A percentile compares a stretch with the other conserved stretches of the same genome.
These are phyloP conservation scores for Dysphania ambrosioides DNA, from an alignment of 148 eudicot species.

Conservation along the genomic window DNA sequence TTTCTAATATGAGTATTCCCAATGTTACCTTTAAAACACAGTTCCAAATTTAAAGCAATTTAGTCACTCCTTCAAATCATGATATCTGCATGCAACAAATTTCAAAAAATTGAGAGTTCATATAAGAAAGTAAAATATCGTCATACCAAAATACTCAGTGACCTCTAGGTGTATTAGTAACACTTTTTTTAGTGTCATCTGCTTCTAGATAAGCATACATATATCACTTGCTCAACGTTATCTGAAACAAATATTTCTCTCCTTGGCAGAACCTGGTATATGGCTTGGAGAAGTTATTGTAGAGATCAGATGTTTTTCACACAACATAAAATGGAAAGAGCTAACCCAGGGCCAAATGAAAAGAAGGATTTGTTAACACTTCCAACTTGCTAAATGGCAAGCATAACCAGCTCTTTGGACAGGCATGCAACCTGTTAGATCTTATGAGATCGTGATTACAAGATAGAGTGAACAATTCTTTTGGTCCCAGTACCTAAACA, in stretches of 20 bases:
- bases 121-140: neutral
- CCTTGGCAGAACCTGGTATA: slow-evolving; percentile 76
- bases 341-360: slow-evolving; percentile 7
- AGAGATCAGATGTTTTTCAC: slow-evolving; percentile 21
- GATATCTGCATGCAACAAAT: too few species aligned
- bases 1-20: neutral
- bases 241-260: neutral
- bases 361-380: slow-evolving; percentile 14
- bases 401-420: slow-evolving; percentile 1
- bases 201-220: neutral
- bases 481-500: neutral
- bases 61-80: slow-evolving; percentile 1
- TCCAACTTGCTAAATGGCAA: neutral
- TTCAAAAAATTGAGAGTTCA: neutral
- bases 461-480: neutral
- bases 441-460: neutral
- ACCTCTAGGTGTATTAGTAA: neutral
- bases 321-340: slow-evolving; percentile 8
- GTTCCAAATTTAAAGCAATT: neutral
- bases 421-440: neutral
- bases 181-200: neutral
- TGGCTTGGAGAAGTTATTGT: slow-evolving; percentile 88
- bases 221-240: neutral
- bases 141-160: neutral
- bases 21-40: neutral